phyloP scores from a whole-genome alignment of 129 eudicot genomes.

The Scalesia atractyloides region DNA sequence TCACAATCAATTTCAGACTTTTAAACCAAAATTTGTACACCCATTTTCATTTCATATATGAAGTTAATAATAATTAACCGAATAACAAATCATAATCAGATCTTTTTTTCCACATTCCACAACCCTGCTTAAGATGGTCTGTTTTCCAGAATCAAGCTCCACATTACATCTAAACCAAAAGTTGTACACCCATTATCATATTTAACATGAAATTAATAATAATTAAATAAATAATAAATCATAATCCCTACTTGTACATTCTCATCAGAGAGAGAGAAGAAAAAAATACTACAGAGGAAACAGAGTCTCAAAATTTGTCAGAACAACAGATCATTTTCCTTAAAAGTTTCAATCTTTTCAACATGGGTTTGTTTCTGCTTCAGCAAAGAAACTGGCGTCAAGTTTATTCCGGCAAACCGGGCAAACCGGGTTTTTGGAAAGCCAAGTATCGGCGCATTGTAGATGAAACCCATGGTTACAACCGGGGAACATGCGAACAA shows the following conservation, averaged over 20 bases:
- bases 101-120: background rate
- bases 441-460: constrained; percentile 88
- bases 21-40: background rate
- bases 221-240: constrained; percentile 23
- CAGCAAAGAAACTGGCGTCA: constrained; percentile 40
- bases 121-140: too few species aligned
- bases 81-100: background rate
- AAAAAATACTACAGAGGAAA: background rate
- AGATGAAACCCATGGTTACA: constrained; percentile 89
- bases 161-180: too few species aligned
- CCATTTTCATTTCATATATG: background rate
- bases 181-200: background rate
- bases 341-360: constrained; percentile 29
- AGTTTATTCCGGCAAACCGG: constrained; percentile 81
- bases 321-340: background rate
- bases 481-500: constrained; percentile 78
- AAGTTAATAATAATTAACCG: too few species aligned
- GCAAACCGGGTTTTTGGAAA: constrained; percentile 63
- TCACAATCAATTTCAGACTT: too few species aligned
- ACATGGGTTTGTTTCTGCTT: constrained; percentile 52
- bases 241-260: constrained; percentile 18
- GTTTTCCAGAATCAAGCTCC: too few species aligned
- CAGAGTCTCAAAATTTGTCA: background rate
- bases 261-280: background rate
- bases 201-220: background rate